phyloP scores from a whole-genome alignment of 257 asterid genomes.

The Forsythia viridissima region DNA sequence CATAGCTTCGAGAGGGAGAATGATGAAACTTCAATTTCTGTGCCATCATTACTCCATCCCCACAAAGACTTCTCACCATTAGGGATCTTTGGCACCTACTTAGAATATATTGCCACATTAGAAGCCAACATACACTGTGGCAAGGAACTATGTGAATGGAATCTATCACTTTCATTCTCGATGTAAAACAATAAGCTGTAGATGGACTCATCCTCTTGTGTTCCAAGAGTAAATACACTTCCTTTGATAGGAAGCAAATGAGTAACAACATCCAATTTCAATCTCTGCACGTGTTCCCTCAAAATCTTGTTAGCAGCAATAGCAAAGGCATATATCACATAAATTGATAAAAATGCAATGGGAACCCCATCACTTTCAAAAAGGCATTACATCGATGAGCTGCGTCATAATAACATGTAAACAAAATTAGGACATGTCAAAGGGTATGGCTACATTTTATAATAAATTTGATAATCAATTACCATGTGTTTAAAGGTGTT shows the following conservation, averaged over 20 bases:
- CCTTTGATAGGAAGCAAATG: conserved; percentile 54
- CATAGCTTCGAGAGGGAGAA: background rate
- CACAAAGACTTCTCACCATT: conserved; percentile 42
- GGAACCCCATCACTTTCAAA: conserved; percentile 31
- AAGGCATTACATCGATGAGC: too few species aligned
- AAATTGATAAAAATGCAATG: conserved; percentile 39
- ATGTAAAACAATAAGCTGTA: conserved; percentile 42
- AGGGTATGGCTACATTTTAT: too few species aligned
- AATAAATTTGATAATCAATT: too few species aligned
- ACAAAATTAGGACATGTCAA: too few species aligned
- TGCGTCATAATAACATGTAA: too few species aligned
- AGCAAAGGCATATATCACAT: conserved; percentile 43
- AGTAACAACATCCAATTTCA: conserved; percentile 15
- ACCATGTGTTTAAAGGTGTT: too few species aligned
- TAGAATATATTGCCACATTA: conserved; percentile 49
- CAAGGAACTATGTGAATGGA: conserved; percentile 35
- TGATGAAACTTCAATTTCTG: conserved; percentile 27
- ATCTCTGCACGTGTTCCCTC: conserved; percentile 41
- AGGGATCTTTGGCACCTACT: conserved; percentile 33
- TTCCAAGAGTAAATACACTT: conserved; percentile 40
- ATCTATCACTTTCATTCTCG: conserved; percentile 34
- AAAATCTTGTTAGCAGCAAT: conserved; percentile 57
- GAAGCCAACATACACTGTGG: conserved; percentile 29
- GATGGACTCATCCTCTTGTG: conserved; percentile 41
- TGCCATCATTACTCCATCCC: conserved; percentile 51